phyloP scores from a whole-genome alignment of 192 early-diverging fungal species.

The Backusella liffmaniae region DNA sequence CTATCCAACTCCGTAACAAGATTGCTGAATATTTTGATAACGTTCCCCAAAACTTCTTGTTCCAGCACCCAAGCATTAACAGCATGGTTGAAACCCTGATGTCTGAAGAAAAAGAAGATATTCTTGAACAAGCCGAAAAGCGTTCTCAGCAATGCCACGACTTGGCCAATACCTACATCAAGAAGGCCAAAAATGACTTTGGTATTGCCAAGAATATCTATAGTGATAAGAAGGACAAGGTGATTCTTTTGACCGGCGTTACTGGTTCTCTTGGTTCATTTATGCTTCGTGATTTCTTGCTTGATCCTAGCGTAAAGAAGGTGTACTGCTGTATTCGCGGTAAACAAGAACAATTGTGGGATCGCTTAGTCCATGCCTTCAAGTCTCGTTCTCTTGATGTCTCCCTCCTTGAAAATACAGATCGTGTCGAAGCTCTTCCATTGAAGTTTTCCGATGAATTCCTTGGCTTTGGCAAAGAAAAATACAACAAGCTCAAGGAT shows the following conservation, averaged over 20 bases:
- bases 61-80: slow-evolving; percentile 22
- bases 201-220: not conserved
- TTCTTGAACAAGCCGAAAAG: slow-evolving; percentile 1
- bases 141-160: not conserved
- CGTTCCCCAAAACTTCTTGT: slow-evolving; percentile 32
- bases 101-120: not conserved
- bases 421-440: slow-evolving; percentile 8
- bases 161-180: slow-evolving; percentile 15
- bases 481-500: slow-evolving; percentile 23
- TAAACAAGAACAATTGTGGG: not conserved
- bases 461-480: slow-evolving; percentile 22
- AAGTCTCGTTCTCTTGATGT: slow-evolving; percentile 24
- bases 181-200: slow-evolving; percentile 14
- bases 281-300: slow-evolving; percentile 20
- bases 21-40: slow-evolving; percentile 9
- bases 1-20: slow-evolving; percentile 24
- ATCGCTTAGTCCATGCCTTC: slow-evolving; percentile 24
- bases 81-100: slow-evolving; percentile 8
- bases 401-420: slow-evolving; percentile 8
- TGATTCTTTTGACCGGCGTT: slow-evolving; percentile 35
- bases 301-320: slow-evolving; percentile 18
- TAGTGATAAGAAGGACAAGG: slow-evolving; percentile 1
- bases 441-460: slow-evolving; percentile 22
- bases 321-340: slow-evolving; percentile 35
- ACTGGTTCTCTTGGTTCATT: slow-evolving; percentile 37